A percentile compares a stretch with the other conserved stretches of the same genome.
Conservation (phyloP, 2,329 filamentous ascomycete genomes). For the Mycogone perniciosa region DNA sequence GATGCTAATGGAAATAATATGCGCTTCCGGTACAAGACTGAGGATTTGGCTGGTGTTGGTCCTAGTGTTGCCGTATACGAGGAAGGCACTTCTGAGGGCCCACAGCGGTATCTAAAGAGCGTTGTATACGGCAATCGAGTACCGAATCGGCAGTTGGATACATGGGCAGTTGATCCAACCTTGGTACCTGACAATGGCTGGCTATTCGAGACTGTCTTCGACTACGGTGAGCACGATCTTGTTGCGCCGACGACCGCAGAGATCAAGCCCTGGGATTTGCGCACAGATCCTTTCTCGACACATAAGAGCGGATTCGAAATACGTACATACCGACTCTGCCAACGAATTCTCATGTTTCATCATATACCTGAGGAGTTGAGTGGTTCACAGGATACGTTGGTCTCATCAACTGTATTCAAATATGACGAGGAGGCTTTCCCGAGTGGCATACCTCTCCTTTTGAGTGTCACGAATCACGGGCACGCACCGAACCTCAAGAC, state of each 20-base stretch:
- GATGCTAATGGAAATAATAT: slow-evolving; percentile 20
- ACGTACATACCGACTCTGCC: slow-evolving; percentile 24
- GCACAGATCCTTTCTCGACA: slow-evolving; percentile 26
- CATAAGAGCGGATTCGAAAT: slow-evolving; percentile 25
- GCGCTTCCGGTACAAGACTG: slow-evolving; percentile 15
- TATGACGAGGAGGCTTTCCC: not conserved
- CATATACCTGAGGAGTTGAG: slow-evolving; percentile 21
- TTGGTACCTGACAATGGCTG: slow-evolving; percentile 14
- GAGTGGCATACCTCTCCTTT: not conserved
- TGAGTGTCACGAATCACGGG: no score
- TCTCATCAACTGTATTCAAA: slow-evolving; percentile 15
- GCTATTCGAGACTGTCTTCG: slow-evolving; percentile 29
- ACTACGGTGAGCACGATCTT: slow-evolving; percentile 29
- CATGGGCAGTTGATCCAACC: not conserved
- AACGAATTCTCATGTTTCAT: slow-evolving; percentile 29
- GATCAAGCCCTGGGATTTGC: slow-evolving; percentile 14
- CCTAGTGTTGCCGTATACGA: no score
- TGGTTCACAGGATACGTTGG: slow-evolving; percentile 15
- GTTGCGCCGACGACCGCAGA: slow-evolving; percentile 14
- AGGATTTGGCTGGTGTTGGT: slow-evolving; percentile 10
- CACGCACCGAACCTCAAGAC: not conserved
- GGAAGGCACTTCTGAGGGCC: not conserved
- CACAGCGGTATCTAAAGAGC: slow-evolving; percentile 15
- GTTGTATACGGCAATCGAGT: slow-evolving; percentile 19
- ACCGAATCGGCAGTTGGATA: not conserved